These are phyloP conservation scores for Kluyveromyces sp. DNA, from an alignment of 1,139 yeast genomes.

Conservation along the genomic window DNA sequence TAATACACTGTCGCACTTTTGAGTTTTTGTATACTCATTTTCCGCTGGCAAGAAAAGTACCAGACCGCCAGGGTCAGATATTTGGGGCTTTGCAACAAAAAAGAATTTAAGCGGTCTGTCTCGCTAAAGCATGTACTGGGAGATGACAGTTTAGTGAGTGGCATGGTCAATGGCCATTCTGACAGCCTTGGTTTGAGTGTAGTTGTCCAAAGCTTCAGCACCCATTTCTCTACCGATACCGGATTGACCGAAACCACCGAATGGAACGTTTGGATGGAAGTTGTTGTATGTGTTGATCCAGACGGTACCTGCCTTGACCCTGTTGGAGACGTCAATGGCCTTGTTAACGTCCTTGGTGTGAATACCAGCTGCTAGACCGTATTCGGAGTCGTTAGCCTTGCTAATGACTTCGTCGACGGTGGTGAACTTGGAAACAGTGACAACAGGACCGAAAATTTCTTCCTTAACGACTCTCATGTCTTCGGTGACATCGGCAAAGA, in stretches of 20 bases:
- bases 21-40: no score
- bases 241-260: slow-evolving; percentile 60
- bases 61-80: background rate
- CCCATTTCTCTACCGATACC: slow-evolving; percentile 76
- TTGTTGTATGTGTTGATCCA: slow-evolving; percentile 54
- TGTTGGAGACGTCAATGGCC: slow-evolving; percentile 52
- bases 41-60: background rate
- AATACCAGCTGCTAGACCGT: slow-evolving; percentile 71
- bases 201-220: slow-evolving; percentile 57
- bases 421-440: slow-evolving; percentile 55
- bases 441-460: slow-evolving; percentile 82
- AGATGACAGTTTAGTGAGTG: slow-evolving; percentile 2
- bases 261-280: slow-evolving; percentile 49
- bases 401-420: slow-evolving; percentile 56
- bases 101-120: no score
- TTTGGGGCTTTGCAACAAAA: no score
- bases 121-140: no score
- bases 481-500: slow-evolving; percentile 65
- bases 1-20: no score
- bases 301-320: slow-evolving; percentile 63
- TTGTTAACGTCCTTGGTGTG: slow-evolving; percentile 54
- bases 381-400: slow-evolving; percentile 56
- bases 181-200: slow-evolving; percentile 59
- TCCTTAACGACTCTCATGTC: slow-evolving; percentile 62
- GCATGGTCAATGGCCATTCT: slow-evolving; percentile 15